phyloP scores from a whole-genome alignment of 345 rosid species.

The Mallotus nudiflorus region DNA sequence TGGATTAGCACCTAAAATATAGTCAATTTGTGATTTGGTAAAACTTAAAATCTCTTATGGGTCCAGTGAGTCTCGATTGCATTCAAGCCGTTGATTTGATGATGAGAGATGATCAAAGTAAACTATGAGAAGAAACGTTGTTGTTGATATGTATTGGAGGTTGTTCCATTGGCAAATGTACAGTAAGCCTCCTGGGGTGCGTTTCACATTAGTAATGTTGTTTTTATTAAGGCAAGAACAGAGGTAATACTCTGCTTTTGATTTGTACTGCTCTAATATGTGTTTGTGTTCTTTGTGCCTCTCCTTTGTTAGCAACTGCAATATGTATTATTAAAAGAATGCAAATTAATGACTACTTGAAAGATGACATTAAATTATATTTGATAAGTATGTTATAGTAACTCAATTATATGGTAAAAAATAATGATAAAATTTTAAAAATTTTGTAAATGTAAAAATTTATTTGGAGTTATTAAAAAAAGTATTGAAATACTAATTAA shows the following conservation, averaged over 20 bases:
- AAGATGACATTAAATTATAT: too few relatives aligned
- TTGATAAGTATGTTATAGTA: too few relatives aligned
- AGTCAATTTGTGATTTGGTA: conserved; percentile 80
- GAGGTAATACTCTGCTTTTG: conserved; percentile 75
- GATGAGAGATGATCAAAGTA: conserved; percentile 64
- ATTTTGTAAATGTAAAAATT: too few relatives aligned
- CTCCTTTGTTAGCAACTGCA: conserved; percentile 55
- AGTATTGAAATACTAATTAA: too few relatives aligned
- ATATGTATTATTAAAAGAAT: neutral
- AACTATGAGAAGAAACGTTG: conserved; percentile 69
- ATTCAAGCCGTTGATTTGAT: conserved; percentile 42
- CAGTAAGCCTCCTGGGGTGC: conserved; percentile 75
- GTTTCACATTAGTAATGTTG: conserved; percentile 50
- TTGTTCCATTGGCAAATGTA: conserved; percentile 95
- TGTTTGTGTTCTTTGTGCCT: conserved; percentile 44
- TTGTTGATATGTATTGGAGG: conserved; percentile 86
- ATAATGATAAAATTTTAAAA: too few relatives aligned
- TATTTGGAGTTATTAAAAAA: too few relatives aligned
- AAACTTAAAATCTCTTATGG: conserved; percentile 51
- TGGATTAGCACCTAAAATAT: conserved; percentile 81
- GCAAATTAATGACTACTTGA: too few relatives aligned
- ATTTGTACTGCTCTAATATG: conserved; percentile 51
- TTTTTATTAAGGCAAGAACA: conserved; percentile 80
- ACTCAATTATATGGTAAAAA: too few relatives aligned
- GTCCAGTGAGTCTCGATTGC: conserved; percentile 41